phyloP scores from a whole-genome alignment of 2,329 filamentous ascomycete species.

The Talaromyces sp. region DNA sequence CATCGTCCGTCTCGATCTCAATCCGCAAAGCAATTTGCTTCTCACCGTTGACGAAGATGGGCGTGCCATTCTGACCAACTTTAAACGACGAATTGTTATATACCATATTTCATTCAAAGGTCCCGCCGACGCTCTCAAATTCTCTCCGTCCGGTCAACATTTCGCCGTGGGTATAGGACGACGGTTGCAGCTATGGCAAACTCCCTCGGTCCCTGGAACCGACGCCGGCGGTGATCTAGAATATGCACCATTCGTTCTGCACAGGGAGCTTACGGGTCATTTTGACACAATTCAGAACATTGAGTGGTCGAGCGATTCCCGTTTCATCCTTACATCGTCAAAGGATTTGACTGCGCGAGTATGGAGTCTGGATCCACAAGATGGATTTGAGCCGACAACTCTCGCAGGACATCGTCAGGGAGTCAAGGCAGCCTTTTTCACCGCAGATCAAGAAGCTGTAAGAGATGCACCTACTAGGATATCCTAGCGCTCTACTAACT shows the following conservation, averaged over 20 bases:
- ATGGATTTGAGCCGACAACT: constrained; percentile 85
- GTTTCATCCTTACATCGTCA: constrained; percentile 89
- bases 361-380: constrained; percentile 88
- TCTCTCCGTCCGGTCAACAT: constrained; percentile 85
- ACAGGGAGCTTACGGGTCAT: constrained; percentile 82
- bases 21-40: constrained; percentile 85
- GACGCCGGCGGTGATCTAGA: constrained; percentile 79
- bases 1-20: constrained; percentile 82
- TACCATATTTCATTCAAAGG: constrained; percentile 95
- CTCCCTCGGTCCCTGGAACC: constrained; percentile 81
- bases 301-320: constrained; percentile 93
- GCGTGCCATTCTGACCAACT: constrained; percentile 87
- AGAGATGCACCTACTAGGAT: constrained; percentile 22
- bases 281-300: constrained; percentile 84
- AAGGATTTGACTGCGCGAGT: constrained; percentile 90
- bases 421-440: constrained; percentile 95
- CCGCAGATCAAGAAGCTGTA: constrained; percentile 80
- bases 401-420: constrained; percentile 87
- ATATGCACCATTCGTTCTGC: constrained; percentile 89
- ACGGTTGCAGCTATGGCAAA: constrained; percentile 92
- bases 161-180: constrained; percentile 87
- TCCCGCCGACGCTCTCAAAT: constrained; percentile 78
- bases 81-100: constrained; percentile 78
- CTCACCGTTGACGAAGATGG: constrained; percentile 94
- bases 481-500: constrained; percentile 11